Percentiles rank a stretch among this genome's conserved stretches.
Conservation (phyloP, 352 stramenopile species). For the Pythium angustatum region DNA sequence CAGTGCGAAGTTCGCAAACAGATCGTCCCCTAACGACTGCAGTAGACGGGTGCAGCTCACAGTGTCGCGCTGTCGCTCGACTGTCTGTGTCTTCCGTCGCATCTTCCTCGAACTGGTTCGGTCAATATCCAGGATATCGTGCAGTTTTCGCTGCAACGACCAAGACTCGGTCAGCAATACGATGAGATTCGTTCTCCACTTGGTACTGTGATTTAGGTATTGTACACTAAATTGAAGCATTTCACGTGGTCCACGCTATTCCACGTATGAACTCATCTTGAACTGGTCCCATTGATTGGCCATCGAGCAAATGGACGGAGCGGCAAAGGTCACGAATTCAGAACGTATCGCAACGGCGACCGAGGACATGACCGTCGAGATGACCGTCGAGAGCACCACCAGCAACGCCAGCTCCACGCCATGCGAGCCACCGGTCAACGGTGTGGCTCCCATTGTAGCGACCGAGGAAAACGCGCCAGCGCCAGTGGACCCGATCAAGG, state of each 20-base stretch:
- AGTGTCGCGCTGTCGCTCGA: too few relatives aligned
- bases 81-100: background rate
- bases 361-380: conserved; percentile 5
- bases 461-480: too few relatives aligned
- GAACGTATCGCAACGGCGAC: background rate
- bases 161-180: too few relatives aligned
- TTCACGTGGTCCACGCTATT: background rate
- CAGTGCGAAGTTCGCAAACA: background rate
- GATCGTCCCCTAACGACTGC: too few relatives aligned
- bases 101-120: too few relatives aligned
- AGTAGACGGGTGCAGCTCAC: too few relatives aligned
- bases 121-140: too few relatives aligned
- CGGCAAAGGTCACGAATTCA: conserved; percentile 8
- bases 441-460: too few relatives aligned
- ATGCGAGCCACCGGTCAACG: background rate
- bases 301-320: background rate
- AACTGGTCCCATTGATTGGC: conserved; percentile 7
- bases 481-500: background rate
- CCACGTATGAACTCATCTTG: background rate
- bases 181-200: too few relatives aligned
- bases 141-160: too few relatives aligned
- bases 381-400: background rate
- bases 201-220: background rate
- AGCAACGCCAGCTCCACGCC: too few relatives aligned
- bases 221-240: background rate